Evolutionary conservation across 2,329 filamentous ascomycete genomes (phyloP), one percentile per base, ranked within the genome.

Genomic region (Pseudonectria buxi): DNA sequence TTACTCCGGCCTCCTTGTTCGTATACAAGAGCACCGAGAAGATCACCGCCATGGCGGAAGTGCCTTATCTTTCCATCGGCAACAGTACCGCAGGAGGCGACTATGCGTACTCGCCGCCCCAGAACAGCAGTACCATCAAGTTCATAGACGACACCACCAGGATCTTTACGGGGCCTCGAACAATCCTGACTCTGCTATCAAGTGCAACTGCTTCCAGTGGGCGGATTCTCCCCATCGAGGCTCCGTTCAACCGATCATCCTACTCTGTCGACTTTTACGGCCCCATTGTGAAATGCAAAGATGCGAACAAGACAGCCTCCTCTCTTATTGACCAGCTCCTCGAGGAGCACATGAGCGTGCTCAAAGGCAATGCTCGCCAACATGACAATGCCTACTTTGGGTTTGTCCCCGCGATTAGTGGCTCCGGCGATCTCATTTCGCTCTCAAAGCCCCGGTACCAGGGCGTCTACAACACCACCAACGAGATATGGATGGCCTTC

Each of bases 401-500:
- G 10, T 38, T 38, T n/a, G 36, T 38, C 14, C 36, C 32, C 3
- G 22, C 24, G 3, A 26, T 27, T 7, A 34, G 31, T 13, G 31
- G 12, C 13, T 28, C 26, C 9, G 36, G 27, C 10, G 32, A 30
- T n/a, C 10, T 38, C 4, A 18, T 31, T 18, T 31, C 36, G 2
- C 36, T 38, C 4, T 38, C 36, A 6, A 9, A 35, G 14, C 32
- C 36, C 10, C 36, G 36, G 15, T 32, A 38, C 10, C 36, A 38
- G 11, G 36, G 24, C 10, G 31, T 32, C 11, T 38, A 31, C 9
- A 30, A 18, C 13, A 28, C 26, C 2, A 24, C 15, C n/a, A 38
- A 38, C 22, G 36, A 38, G 32, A 24, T 38, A 6, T 38, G 36
- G 36, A 34, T 38, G 36, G 34, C 31, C 6, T 38, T 38, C n/a